Evolutionary conservation across 768 basidiomycete genomes (phyloP).

Genomic region (Termitomyces sp.): DNA sequence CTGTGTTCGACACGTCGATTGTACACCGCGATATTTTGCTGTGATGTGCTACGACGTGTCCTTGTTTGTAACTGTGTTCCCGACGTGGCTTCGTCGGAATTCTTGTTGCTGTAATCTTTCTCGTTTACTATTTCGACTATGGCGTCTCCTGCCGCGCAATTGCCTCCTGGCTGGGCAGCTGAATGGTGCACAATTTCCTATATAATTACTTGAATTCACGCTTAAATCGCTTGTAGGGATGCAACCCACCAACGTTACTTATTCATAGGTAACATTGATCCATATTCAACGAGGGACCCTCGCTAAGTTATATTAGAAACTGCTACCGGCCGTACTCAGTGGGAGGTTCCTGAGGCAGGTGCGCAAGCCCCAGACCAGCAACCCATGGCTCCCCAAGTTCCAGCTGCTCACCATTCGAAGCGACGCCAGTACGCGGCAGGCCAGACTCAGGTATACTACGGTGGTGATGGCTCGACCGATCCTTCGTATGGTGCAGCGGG

Average conservation of each 20-base stretch:
- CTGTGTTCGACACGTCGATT: background rate
- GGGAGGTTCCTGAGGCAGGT: constrained; percentile 54
- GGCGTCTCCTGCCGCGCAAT: constrained; percentile 55
- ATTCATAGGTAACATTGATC: constrained; percentile 71
- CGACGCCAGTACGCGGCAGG: constrained; percentile 93
- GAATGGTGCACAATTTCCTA: constrained; percentile 62
- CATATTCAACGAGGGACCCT: constrained; percentile 6
- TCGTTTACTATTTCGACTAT: constrained; percentile 24
- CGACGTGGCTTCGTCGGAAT: constrained; percentile 24
- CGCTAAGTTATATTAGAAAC: constrained; percentile 53
- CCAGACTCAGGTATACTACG: constrained; percentile 88
- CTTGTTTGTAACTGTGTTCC: constrained; percentile 20
- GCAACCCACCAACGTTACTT: constrained; percentile 73
- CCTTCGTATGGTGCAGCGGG: constrained; percentile 32
- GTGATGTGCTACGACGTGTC: constrained; percentile 14
- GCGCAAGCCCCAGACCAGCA: constrained; percentile 32
- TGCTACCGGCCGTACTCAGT: constrained; percentile 78
- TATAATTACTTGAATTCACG: constrained; percentile 4
- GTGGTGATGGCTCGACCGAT: constrained; percentile 40
- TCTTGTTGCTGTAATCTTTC: constrained; percentile 11
- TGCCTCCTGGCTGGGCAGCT: constrained; percentile 90
- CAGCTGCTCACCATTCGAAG: constrained; percentile 46
- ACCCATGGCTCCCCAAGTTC: constrained; percentile 38
- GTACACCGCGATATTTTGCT: background rate
- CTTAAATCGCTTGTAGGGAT: constrained; percentile 54